Evolutionary conservation across 441 rosid genomes (phyloP).

Genomic region (Populus trichocarpa): DNA sequence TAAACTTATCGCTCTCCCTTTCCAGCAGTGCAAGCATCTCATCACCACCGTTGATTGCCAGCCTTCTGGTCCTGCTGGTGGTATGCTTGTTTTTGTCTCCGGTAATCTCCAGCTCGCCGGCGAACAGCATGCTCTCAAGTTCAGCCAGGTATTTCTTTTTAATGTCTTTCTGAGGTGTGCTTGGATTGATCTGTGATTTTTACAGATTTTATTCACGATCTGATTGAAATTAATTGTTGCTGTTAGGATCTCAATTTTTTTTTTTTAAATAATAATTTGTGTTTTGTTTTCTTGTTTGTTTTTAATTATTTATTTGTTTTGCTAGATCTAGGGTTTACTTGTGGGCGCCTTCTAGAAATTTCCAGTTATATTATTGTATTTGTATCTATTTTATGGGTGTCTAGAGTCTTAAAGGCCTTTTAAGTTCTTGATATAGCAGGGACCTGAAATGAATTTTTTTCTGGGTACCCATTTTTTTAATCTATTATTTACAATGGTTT

Average conservation of each 20-base stretch:
- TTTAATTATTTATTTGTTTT: neutral
- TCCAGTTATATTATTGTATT: neutral
- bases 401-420: neutral
- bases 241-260: neutral
- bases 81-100: slow-evolving; percentile 93
- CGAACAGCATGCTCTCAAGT: slow-evolving; percentile 93
- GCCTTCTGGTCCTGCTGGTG: slow-evolving; percentile 87
- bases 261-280: neutral
- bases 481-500: no score
- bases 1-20: slow-evolving; percentile 77
- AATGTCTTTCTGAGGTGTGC: neutral
- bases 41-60: slow-evolving; percentile 92
- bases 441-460: neutral
- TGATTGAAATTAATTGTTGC: neutral
- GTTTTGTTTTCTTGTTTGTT: neutral
- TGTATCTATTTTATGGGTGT: neutral
- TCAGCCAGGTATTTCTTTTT: slow-evolving; percentile 62
- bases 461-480: neutral
- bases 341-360: neutral
- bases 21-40: slow-evolving; percentile 86
- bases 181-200: neutral
- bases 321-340: slow-evolving; percentile 1
- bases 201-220: neutral
- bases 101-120: slow-evolving; percentile 91
- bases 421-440: neutral